Evolutionary conservation across 2,329 filamentous ascomycete species (phyloP).

Genomic region (Fusarium sp.): DNA sequence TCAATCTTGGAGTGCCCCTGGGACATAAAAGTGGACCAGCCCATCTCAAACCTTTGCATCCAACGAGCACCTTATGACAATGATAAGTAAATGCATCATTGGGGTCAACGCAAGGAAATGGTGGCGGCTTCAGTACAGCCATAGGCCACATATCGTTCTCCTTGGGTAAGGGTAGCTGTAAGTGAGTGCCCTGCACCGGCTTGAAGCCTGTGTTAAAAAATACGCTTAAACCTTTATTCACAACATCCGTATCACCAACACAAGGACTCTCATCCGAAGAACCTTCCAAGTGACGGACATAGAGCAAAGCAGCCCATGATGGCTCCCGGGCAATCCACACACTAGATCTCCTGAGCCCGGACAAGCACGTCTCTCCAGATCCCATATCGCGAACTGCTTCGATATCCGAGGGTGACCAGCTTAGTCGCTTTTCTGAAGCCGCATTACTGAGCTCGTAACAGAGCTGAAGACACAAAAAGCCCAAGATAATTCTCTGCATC

Average conservation of each 20-base stretch:
- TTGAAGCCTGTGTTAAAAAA: conserved; percentile 25
- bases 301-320: conserved; percentile 17
- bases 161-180: not conserved
- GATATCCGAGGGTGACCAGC: conserved; percentile 13
- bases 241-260: conserved; percentile 15
- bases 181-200: not conserved
- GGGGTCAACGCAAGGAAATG: not conserved
- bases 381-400: conserved; percentile 21
- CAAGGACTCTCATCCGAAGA: not conserved
- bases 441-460: conserved; percentile 35
- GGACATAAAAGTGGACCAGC: conserved; percentile 8
- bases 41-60: conserved; percentile 16
- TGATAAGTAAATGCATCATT: conserved; percentile 6
- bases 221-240: not conserved
- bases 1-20: not conserved
- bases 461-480: conserved; percentile 28
- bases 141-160: not conserved
- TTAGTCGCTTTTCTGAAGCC: conserved; percentile 9
- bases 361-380: not conserved
- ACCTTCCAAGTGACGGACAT: conserved; percentile 13
- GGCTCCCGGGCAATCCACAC: conserved; percentile 14
- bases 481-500: conserved; percentile 14
- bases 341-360: conserved; percentile 2
- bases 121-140: not conserved
- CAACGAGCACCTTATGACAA: conserved; percentile 8